Percentiles rank a stretch among this genome's conserved stretches.
Conservation (phyloP, 768 basidiomycete genomes). For the Hirschioporus abietinus region DNA sequence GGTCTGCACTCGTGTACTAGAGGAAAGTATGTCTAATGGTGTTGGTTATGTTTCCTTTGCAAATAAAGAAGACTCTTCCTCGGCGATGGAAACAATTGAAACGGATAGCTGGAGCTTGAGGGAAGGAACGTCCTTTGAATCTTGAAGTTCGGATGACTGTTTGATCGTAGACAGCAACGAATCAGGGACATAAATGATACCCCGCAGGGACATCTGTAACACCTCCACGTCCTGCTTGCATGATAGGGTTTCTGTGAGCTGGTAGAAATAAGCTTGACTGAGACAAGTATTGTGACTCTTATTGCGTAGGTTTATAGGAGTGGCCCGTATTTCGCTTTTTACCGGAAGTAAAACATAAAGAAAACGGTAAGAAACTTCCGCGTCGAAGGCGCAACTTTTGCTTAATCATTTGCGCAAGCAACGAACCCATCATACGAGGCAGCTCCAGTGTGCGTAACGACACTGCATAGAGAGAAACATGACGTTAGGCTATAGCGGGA, state of each 20-base stretch:
- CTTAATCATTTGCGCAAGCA: conserved; percentile 17
- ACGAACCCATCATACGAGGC: conserved; percentile 18
- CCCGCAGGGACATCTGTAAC: too few species aligned
- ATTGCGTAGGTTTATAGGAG: too few species aligned
- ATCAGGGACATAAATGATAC: too few species aligned
- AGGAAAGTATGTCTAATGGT: conserved; percentile 82
- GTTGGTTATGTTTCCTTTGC: conserved; percentile 96
- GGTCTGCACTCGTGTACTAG: conserved; percentile 91
- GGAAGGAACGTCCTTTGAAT: too few species aligned
- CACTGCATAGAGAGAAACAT: conserved; percentile 9
- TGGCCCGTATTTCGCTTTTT: too few species aligned
- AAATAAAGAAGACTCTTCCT: conserved; percentile 80
- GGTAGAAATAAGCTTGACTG: too few species aligned
- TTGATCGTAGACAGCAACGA: too few species aligned
- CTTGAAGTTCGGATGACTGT: too few species aligned
- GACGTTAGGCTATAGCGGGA: conserved; percentile 1
- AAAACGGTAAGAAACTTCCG: neutral
- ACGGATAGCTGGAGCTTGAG: conserved; percentile 61
- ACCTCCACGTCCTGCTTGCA: too few species aligned
- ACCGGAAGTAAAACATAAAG: too few species aligned
- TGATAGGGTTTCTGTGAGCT: too few species aligned
- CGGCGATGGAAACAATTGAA: conserved; percentile 58
- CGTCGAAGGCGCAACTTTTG: neutral
- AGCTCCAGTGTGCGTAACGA: conserved; percentile 19
- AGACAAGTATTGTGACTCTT: too few species aligned